Conservation (phyloP, 306 rosid species). For the Vicia villosa region DNA sequence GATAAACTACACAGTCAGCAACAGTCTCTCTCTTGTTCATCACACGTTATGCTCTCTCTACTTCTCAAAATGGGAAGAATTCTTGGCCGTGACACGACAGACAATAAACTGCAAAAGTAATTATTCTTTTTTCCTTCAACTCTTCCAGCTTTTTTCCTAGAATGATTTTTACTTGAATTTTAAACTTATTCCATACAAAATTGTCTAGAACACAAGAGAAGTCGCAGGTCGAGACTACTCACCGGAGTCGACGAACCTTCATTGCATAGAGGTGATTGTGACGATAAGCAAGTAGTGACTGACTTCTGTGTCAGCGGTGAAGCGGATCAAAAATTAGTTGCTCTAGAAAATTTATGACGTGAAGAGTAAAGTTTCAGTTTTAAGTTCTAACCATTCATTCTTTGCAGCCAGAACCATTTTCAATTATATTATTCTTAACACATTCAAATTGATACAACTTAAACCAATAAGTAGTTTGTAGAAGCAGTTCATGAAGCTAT, state of each 20-base stretch:
- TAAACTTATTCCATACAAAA: slow-evolving; percentile 30
- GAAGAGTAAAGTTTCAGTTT: slow-evolving; percentile 36
- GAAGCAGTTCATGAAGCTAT: slow-evolving; percentile 4
- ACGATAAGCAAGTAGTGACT: slow-evolving; percentile 39
- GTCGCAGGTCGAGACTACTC: slow-evolving; percentile 4
- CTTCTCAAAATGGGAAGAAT: slow-evolving; percentile 89
- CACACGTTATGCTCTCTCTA: too few species aligned
- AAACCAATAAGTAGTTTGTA: slow-evolving; percentile 39
- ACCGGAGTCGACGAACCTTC: slow-evolving; percentile 14
- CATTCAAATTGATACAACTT: slow-evolving; percentile 24
- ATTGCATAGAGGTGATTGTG: slow-evolving; percentile 38
- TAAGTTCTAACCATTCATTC: slow-evolving; percentile 38
- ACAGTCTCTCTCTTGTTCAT: too few species aligned
- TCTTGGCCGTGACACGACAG: slow-evolving; percentile 67
- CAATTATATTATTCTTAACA: slow-evolving; percentile 31
- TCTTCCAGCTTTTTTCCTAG: background rate
- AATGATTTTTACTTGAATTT: slow-evolving; percentile 22
- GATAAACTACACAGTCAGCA: too few species aligned
- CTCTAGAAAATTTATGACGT: slow-evolving; percentile 39
- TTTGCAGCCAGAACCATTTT: slow-evolving; percentile 43
- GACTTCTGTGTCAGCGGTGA: slow-evolving; percentile 44
- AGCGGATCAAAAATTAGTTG: slow-evolving; percentile 39
- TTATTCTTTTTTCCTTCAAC: background rate
- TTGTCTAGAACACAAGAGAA: slow-evolving; percentile 60
- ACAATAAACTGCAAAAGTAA: slow-evolving; percentile 73